phyloP scores from a whole-genome alignment of 352 stramenopile species.

The Phytophthora sojae region DNA sequence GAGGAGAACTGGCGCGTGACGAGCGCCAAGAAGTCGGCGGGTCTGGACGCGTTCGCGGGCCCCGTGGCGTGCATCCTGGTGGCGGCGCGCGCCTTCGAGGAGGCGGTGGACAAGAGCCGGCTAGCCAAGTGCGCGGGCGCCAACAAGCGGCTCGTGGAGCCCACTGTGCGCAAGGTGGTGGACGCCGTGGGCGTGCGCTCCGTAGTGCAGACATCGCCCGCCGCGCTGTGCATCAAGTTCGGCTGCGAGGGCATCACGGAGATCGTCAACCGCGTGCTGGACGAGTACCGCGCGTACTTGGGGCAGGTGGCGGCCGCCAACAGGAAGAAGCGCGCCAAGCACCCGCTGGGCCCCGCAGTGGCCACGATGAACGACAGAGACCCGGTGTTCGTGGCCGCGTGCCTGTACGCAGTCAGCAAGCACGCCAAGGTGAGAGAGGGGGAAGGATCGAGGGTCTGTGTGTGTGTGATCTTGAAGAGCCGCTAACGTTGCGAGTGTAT shows the following conservation, averaged over 20 bases:
- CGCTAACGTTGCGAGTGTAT: constrained; percentile 10
- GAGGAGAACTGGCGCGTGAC: constrained; percentile 65
- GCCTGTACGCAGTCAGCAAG: constrained; percentile 74
- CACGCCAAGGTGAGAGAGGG: constrained; percentile 51
- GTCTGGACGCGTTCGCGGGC: constrained; percentile 45
- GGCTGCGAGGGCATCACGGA: constrained; percentile 73
- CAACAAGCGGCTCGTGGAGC: constrained; percentile 51
- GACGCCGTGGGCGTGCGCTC: constrained; percentile 55
- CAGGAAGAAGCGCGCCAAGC: constrained; percentile 23
- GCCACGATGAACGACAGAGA: constrained; percentile 47
- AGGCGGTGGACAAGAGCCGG: constrained; percentile 54
- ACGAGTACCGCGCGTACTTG: constrained; percentile 52
- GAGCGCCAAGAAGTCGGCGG: constrained; percentile 49
- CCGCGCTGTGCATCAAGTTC: constrained; percentile 76
- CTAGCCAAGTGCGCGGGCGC: constrained; percentile 53
- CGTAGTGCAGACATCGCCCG: constrained; percentile 55
- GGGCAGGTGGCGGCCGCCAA: constrained; percentile 28
- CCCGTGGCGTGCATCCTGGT: constrained; percentile 75
- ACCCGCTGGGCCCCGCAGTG: constrained; percentile 27
- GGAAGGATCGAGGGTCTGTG: background rate
- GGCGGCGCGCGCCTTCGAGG: constrained; percentile 56
- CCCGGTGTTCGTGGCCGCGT: constrained; percentile 70
- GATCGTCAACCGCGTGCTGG: constrained; percentile 63
- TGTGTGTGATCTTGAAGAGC: constrained; percentile 13
- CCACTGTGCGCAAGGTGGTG: constrained; percentile 60